phyloP scores from a whole-genome alignment of 305 asterid species.

The Striga hermonthica region DNA sequence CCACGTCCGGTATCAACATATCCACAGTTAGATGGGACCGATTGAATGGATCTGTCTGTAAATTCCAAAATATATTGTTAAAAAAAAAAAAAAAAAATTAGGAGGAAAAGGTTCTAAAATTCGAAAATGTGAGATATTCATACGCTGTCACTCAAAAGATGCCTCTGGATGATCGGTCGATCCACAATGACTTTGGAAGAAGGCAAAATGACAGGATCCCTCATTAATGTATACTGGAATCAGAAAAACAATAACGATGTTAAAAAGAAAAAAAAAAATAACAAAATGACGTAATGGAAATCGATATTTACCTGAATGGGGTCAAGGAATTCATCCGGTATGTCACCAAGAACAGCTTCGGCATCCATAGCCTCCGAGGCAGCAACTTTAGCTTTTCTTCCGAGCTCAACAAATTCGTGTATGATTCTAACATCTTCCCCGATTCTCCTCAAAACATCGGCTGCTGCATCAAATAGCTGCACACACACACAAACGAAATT shows the following conservation, averaged over 20 bases:
- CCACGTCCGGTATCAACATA: conserved; percentile 83
- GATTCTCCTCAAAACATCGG: conserved; percentile 71
- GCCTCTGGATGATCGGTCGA: conserved; percentile 91
- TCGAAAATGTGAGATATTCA: not conserved
- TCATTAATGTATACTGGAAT: conserved; percentile 90
- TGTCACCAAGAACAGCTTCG: conserved; percentile 95
- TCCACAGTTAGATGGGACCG: conserved; percentile 89
- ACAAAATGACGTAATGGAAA: not conserved
- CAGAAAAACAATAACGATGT: conserved; percentile 13
- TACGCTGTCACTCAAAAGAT: conserved; percentile 85
- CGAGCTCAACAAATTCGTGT: conserved; percentile 77
- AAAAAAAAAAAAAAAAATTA: conserved; percentile 17
- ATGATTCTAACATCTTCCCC: conserved; percentile 73
- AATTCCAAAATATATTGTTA: conserved; percentile 30
- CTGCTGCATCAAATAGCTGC: conserved; percentile 88
- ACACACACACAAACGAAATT: not conserved
- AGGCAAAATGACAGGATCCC: conserved; percentile 93
- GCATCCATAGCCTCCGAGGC: conserved; percentile 89
- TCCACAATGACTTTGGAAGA: conserved; percentile 79
- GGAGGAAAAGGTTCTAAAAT: not conserved
- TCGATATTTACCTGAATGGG: conserved; percentile 75
- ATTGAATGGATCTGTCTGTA: conserved; percentile 91
- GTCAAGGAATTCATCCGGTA: conserved; percentile 98
- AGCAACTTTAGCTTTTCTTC: conserved; percentile 71
- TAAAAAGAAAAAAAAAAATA: not conserved